Evolutionary conservation across 495 filamentous ascomycete species (phyloP).

Genomic region (Podospora appendiculata): DNA sequence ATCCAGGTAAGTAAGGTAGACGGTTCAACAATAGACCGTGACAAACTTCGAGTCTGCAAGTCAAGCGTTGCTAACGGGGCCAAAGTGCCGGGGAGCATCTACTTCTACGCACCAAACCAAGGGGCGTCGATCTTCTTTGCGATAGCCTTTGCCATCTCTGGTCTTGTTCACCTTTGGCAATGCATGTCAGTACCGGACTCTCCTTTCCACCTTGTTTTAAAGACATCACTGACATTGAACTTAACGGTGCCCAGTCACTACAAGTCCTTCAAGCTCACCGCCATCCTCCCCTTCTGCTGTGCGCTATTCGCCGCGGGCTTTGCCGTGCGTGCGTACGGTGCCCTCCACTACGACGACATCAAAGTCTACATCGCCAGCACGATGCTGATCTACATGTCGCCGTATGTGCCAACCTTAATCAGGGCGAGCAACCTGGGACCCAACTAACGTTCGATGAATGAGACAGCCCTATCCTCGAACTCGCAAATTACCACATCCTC

Average conservation of each 20-base stretch:
- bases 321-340: constrained; percentile 20
- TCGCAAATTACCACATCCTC: constrained; percentile 33
- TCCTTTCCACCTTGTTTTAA: neutral
- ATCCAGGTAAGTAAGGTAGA: too few relatives aligned
- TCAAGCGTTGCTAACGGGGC: too few relatives aligned
- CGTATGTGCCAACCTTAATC: constrained; percentile 14
- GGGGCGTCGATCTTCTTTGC: neutral
- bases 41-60: too few relatives aligned
- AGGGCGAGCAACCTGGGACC: neutral
- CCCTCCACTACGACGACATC: constrained; percentile 23
- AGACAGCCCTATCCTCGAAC: constrained; percentile 27
- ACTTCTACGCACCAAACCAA: neutral
- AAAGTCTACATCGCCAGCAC: constrained; percentile 21
- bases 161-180: neutral
- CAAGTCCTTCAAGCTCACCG: constrained; percentile 18
- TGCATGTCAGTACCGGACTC: neutral
- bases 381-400: constrained; percentile 24
- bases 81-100: neutral
- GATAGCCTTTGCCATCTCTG: neutral
- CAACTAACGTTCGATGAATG: neutral
- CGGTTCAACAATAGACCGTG: too few relatives aligned
- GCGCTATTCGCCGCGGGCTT: constrained; percentile 22
- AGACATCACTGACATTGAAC: neutral
- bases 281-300: constrained; percentile 18
- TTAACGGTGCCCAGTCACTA: constrained; percentile 13